Percentiles rank a stretch among this genome's conserved stretches.
Conservation (phyloP, 305 asterid genomes). For the Fraxinus sp. region DNA sequence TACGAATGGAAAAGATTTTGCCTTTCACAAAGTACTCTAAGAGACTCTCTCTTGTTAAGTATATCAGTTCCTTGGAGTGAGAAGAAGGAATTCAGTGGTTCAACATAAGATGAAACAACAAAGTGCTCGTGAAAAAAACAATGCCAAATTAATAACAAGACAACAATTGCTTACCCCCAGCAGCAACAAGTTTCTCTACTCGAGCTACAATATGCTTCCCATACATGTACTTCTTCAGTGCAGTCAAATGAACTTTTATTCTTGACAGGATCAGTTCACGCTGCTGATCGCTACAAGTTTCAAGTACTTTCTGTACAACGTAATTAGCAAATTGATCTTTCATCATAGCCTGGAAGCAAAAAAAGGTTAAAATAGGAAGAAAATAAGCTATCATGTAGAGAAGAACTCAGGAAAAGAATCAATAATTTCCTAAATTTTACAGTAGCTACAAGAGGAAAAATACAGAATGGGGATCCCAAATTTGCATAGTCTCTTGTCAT, state of each 20-base stretch:
- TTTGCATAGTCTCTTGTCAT: background rate
- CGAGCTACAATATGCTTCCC: constrained; percentile 72
- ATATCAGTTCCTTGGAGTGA: background rate
- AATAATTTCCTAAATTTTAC: background rate
- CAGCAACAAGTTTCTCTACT: constrained; percentile 42
- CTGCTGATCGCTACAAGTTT: constrained; percentile 36
- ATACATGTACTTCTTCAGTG: constrained; percentile 59
- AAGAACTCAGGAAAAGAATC: background rate
- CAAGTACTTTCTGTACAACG: constrained; percentile 66
- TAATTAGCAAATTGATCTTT: constrained; percentile 67
- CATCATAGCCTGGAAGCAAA: constrained; percentile 59
- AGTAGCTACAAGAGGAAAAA: background rate
- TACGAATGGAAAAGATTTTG: too few species aligned
- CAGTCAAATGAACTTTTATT: constrained; percentile 61
- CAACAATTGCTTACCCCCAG: constrained; percentile 46
- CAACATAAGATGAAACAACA: background rate
- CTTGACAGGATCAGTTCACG: constrained; percentile 60
- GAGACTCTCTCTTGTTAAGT: background rate
- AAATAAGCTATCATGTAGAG: background rate
- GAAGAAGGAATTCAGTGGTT: background rate
- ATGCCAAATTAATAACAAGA: background rate
- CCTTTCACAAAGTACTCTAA: background rate
- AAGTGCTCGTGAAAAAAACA: background rate
- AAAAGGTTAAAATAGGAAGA: background rate
- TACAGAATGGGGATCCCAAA: background rate